Base-by-base conservation (phyloP, 495 filamentous ascomycete species). In the Neurospora intermedia region DNA sequence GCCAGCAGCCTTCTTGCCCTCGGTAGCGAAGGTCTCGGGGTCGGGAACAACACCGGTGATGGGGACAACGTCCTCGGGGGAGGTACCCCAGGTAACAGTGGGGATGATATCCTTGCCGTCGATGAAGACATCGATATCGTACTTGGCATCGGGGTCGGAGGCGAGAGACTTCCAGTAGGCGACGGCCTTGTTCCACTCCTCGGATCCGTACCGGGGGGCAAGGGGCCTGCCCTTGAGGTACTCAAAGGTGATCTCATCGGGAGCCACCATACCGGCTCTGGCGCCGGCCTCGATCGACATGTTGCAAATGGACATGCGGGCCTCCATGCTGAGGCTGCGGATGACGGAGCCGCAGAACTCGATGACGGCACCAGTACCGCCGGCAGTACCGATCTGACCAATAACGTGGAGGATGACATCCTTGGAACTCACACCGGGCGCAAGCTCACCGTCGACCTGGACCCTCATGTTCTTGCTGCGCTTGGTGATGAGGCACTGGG, bases 221-320 rank as follows among this genome's bases (percentile, higher is more conserved):
- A 99, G 84, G 48, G 96, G 96, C 76, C 91, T 87, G 69, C 90
- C 93, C 86, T 95, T 93, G 75, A 99, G 91, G 80, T 99, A 99
- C 76, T 96, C 92, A 78, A 97, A 95, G 6, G 96, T 98, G 62
- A 86, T 92, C 81, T 97, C 91, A 75, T 99, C 96, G 3, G 96
- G 96, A 38, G 96, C 96, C 72, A 99, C 90, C 93, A 99, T 95
- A 73, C 96, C 96, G 73, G 96, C 95, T 85, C 96, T 88, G 46
- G 96, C 96, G 83, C 96, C 96, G 73, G 84, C 96, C 85, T 99
- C 96, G 80, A 98, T 98, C n/a, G 95, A 94, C 96, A 99, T 99
- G 85, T 99, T 99, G 84, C 96, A 98, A 80, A 99, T 96, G 72
- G 93, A 97, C 95, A 99, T 98, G 78, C 96, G 91, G 45, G 96